Evolutionary conservation across 1,139 yeast species (phyloP), one percentile per base, ranked within the genome.

Genomic region (Kazachstania sp.): DNA sequence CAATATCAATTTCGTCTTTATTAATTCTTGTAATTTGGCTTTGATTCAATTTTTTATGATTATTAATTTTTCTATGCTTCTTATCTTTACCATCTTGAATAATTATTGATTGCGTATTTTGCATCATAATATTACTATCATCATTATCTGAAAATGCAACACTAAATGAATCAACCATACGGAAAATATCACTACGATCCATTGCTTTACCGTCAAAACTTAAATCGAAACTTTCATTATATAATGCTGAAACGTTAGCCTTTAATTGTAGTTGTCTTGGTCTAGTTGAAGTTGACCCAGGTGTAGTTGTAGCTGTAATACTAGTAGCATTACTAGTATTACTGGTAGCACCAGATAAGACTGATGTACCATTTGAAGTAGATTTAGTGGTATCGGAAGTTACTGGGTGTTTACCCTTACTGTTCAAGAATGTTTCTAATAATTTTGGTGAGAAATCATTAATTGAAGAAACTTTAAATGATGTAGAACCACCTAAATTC

Each of bases 131-230:
- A n/a, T n/a, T 47, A 36, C 47, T 52, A 28, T 49, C 49, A 19
- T 54, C 61, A 18, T 62, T 62, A 37, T 62, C 65, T 15, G 61
- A 60, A 20, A 58, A 50, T 2, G 62, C 63, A 13, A 61, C 54
- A 41, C 62, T 61, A 44, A 64, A 65, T 4, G 68, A 65, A 47
- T 69, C 71, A 11, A 68, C 70, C 55, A 69, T 60, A 38, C 68
- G 63, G 41, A 68, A 67, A 18, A 68, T 53, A 53, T 70, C 73
- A 48, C 67, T 67, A 46, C 63, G 64, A 53, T 69, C 70, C 63
- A 70, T 57, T 2, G 72, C 73, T 49, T 70, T 70, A 8, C 73
- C 73, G 51, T 70, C 73, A 47, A 70, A 70, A 54, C 72, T 68
- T 44, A 70, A 49, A 28, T 70, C 73, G 43, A 61, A 59, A 45